These are phyloP conservation scores for Knoxia roxburghii DNA, from an alignment of 257 asterid species.

Conservation along the genomic window DNA sequence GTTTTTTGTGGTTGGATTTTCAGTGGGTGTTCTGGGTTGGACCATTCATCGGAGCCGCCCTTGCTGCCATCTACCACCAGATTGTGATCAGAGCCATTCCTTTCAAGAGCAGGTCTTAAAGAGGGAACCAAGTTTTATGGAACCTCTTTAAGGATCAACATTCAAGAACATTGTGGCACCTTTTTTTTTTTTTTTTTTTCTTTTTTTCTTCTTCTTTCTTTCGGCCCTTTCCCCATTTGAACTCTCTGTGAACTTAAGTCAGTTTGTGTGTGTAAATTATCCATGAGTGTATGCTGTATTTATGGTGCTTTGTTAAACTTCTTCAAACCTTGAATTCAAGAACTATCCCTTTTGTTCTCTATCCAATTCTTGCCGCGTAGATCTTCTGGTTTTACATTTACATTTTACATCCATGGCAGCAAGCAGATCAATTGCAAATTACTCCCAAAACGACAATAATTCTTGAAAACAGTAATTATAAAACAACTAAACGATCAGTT, in stretches of 20 bases:
- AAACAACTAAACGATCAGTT: no score
- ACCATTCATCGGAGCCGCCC: constrained; percentile 55
- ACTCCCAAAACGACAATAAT: no score
- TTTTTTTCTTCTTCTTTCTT: background rate
- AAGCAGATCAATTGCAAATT: no score
- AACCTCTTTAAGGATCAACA: background rate
- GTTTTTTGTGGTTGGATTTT: background rate
- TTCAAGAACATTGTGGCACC: no score
- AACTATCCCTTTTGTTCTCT: constrained; percentile 2
- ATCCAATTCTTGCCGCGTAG: no score
- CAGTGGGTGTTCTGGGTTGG: constrained; percentile 76
- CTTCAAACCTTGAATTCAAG: constrained; percentile 9
- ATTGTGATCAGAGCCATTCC: constrained; percentile 64
- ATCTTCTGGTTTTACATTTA: no score
- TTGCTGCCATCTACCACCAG: constrained; percentile 57
- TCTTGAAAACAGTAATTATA: no score
- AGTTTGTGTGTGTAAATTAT: constrained; percentile 33
- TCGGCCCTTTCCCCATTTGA: background rate
- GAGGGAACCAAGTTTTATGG: constrained; percentile 6
- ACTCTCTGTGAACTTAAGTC: constrained; percentile 1
- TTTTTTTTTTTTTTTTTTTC: background rate
- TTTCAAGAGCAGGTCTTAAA: constrained; percentile 40
- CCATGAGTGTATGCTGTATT: constrained; percentile 14
- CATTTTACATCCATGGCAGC: no score
- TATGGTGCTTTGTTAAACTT: background rate